Conservation (phyloP, 2,329 filamentous ascomycete species). For the Emydomyces testavorans region DNA sequence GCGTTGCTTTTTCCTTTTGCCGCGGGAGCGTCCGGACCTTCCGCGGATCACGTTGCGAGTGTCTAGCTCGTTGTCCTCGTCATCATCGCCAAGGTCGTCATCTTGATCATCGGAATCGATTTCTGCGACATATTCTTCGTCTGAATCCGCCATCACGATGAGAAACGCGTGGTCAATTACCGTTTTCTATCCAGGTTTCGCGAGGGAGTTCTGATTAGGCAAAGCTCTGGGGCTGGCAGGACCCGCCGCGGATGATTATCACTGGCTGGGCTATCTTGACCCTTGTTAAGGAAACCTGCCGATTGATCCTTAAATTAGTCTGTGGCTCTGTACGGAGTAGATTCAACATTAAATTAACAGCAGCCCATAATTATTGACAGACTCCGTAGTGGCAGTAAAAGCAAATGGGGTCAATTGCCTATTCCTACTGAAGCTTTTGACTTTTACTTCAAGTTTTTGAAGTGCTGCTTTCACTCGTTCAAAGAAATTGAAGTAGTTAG, state of each 20-base stretch:
- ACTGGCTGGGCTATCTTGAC: slow-evolving; percentile 6
- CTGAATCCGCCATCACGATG: slow-evolving; percentile 36
- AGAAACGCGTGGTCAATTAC: neutral
- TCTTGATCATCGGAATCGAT: slow-evolving; percentile 36
- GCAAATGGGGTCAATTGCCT: no score
- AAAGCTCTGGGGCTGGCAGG: slow-evolving; percentile 3
- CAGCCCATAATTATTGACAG: no score
- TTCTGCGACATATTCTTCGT: slow-evolving; percentile 44
- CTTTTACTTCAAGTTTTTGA: neutral
- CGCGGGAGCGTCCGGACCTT: slow-evolving; percentile 6
- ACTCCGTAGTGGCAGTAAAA: no score
- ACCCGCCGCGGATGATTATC: neutral
- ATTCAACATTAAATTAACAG: no score
- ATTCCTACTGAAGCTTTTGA: neutral
- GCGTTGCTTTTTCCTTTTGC: slow-evolving; percentile 28
- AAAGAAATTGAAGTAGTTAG: neutral
- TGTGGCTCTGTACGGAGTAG: no score
- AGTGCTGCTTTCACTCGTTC: neutral
- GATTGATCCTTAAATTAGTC: neutral
- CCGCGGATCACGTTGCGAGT: slow-evolving; percentile 1
- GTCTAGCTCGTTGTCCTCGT: slow-evolving; percentile 16
- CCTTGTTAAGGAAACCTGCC: neutral
- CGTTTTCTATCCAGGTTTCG: slow-evolving; percentile 6
- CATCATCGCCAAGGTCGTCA: slow-evolving; percentile 16
- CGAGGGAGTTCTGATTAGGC: neutral